Conservation (phyloP, 371 early-diverging fungal species). For the Mortierella sp. region DNA sequence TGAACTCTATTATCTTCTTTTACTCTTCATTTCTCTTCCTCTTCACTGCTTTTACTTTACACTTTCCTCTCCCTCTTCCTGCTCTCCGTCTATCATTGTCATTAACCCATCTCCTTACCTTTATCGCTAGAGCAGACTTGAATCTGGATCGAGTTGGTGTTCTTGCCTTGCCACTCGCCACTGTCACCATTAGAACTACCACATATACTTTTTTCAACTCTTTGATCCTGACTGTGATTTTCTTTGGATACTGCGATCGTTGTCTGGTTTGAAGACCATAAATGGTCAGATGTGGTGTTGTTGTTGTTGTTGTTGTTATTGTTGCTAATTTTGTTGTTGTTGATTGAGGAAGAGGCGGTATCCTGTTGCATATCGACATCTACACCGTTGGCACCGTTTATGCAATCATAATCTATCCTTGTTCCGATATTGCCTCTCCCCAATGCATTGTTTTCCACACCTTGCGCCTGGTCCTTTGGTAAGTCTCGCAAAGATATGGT, state of each 20-base stretch:
- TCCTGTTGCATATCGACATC: conserved; percentile 1
- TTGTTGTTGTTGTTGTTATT: neutral
- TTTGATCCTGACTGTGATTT: neutral
- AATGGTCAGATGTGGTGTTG: neutral
- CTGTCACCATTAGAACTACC: neutral
- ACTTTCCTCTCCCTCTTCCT: conserved; percentile 8
- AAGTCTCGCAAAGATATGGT: conserved; percentile 3
- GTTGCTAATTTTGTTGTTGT: neutral
- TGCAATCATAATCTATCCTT: too few species aligned
- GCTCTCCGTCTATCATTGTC: neutral
- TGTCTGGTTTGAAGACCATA: neutral
- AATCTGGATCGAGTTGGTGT: neutral
- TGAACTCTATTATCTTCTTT: neutral
- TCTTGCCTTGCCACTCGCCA: conserved; percentile 3
- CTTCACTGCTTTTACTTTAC: neutral
- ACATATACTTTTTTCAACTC: neutral
- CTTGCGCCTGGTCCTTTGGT: conserved; percentile 4
- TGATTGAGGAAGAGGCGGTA: neutral
- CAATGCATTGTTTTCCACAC: neutral
- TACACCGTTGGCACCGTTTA: neutral
- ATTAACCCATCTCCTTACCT: conserved; percentile 8
- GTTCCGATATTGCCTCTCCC: neutral
- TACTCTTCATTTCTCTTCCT: neutral
- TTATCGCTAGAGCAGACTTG: neutral
- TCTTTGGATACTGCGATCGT: neutral